phyloP scores from a whole-genome alignment of 345 rosid species.

The Ceriops decandra region DNA sequence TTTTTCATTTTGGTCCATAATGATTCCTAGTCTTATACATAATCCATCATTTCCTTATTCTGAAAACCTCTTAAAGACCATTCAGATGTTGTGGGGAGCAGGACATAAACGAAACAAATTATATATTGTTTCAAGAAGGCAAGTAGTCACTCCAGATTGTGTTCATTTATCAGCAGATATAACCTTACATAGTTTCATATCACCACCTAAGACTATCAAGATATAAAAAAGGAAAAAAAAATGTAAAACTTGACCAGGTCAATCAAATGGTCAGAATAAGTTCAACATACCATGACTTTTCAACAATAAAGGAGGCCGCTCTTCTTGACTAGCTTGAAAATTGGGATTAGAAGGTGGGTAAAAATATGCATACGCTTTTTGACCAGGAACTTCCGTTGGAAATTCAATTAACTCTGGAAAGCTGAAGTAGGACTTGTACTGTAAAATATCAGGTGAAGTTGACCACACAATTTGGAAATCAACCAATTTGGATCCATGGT shows the following conservation, averaged over 20 bases:
- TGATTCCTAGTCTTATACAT: no score
- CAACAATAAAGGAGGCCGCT: conserved; percentile 82
- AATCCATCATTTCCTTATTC: no score
- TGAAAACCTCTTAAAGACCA: no score
- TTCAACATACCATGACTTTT: conserved; percentile 80
- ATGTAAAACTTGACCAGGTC: neutral
- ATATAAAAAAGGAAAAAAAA: neutral
- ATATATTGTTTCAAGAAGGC: no score
- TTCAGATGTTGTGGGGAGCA: no score
- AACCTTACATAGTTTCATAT: no score
- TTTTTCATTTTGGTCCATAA: no score
- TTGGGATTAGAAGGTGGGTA: conserved; percentile 76
- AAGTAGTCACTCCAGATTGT: no score
- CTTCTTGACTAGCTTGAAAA: conserved; percentile 58
- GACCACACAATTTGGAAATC: conserved; percentile 80
- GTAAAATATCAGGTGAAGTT: conserved; percentile 68
- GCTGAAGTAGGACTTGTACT: conserved; percentile 65
- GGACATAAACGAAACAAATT: no score
- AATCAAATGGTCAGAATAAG: conserved; percentile 1
- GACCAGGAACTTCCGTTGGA: conserved; percentile 80
- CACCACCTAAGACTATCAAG: neutral
- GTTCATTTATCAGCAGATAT: neutral
- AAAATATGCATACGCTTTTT: conserved; percentile 81
- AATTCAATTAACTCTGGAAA: conserved; percentile 84
- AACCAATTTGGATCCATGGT: conserved; percentile 33